phyloP scores from a whole-genome alignment of 768 basidiomycete species.

The Tephrocybe sp. region DNA sequence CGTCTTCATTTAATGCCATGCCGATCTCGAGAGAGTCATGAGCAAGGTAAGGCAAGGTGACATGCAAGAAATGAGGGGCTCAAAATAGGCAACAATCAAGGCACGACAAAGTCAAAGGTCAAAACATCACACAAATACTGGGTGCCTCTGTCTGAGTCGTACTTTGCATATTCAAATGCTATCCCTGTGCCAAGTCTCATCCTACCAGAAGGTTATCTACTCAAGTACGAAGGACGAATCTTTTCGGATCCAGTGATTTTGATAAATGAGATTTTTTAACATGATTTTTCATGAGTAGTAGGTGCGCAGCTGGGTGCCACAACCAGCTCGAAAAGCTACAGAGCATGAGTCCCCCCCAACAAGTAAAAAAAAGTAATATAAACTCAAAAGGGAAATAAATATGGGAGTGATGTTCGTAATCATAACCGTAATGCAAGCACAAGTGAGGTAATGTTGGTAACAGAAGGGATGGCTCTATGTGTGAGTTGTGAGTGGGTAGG shows the following conservation, averaged over 20 bases:
- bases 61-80: slow-evolving; percentile 12
- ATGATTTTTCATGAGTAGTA: no score
- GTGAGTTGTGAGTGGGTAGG: neutral
- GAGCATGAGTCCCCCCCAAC: neutral
- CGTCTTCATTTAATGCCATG: slow-evolving; percentile 7
- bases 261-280: no score
- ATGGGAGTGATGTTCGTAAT: slow-evolving; percentile 12
- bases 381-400: slow-evolving; percentile 15
- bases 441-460: slow-evolving; percentile 12
- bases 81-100: slow-evolving; percentile 16
- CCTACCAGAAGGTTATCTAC: no score
- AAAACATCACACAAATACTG: neutral
- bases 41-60: neutral
- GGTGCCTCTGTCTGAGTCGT: no score
- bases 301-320: neutral
- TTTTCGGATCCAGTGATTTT: no score
- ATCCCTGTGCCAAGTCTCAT: no score
- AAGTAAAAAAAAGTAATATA: slow-evolving; percentile 7
- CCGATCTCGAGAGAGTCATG: slow-evolving; percentile 7
- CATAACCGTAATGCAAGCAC: slow-evolving; percentile 14
- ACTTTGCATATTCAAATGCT: no score
- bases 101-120: neutral
- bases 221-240: no score
- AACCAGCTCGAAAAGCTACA: neutral
- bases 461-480: slow-evolving; percentile 5